phyloP scores from a whole-genome alignment of 2,329 filamentous ascomycete species.

The Alternaria tenuissima region DNA sequence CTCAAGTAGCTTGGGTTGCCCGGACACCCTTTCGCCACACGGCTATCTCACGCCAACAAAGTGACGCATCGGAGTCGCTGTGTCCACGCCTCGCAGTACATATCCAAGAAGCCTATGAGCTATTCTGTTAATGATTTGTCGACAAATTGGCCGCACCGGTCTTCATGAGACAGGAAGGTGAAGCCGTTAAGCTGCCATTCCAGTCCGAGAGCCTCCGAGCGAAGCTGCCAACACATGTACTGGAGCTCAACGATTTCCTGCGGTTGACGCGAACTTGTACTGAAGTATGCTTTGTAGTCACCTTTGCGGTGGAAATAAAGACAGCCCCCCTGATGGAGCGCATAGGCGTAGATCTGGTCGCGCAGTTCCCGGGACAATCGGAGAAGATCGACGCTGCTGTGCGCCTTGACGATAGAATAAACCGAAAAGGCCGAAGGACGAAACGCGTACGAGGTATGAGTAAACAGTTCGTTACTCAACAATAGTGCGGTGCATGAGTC shows the following conservation, averaged over 20 bases:
- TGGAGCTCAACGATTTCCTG: background rate
- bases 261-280: background rate
- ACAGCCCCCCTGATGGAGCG: background rate
- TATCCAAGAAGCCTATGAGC: background rate
- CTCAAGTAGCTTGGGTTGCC: background rate
- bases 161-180: too few species aligned
- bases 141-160: background rate
- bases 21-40: background rate
- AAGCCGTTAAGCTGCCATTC: too few species aligned
- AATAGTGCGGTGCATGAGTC: background rate
- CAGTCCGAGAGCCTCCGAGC: background rate
- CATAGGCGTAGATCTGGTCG: background rate
- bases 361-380: background rate
- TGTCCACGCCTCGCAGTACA: background rate
- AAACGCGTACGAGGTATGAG: background rate
- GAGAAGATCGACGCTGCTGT: background rate
- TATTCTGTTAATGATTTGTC: rapidly evolving
- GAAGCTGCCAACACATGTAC: background rate
- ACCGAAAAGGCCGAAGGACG: background rate
- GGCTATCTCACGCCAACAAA: background rate
- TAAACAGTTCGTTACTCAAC: background rate
- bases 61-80: background rate
- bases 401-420: background rate
- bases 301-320: background rate
- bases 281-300: background rate